phyloP scores from a whole-genome alignment of 1,284 basidiomycete species.

The Pascua sp. region DNA sequence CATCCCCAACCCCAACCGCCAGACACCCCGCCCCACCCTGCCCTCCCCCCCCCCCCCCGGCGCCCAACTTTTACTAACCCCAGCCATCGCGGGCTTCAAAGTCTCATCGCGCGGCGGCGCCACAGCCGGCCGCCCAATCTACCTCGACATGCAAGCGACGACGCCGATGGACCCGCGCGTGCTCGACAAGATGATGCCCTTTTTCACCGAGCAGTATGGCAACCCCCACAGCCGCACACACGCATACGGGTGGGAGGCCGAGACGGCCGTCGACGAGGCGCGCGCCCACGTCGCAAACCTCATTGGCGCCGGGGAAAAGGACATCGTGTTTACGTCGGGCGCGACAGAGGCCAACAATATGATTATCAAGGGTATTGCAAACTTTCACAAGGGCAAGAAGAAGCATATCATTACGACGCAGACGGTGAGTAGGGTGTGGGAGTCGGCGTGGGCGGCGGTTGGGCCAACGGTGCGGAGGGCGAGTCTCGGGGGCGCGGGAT shows the following conservation, averaged over 20 bases:
- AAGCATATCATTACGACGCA: constrained; percentile 87
- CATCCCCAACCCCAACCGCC: too few relatives aligned
- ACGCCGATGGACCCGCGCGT: constrained; percentile 97
- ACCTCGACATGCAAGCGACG: constrained; percentile 94
- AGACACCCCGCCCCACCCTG: too few relatives aligned
- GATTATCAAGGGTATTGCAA: constrained; percentile 94
- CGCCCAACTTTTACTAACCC: too few relatives aligned
- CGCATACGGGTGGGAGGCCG: constrained; percentile 99
- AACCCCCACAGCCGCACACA: constrained; percentile 98
- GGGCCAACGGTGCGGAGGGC: background rate
- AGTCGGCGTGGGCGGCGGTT: background rate
- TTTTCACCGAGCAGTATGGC: constrained; percentile 91
- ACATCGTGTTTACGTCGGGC: constrained; percentile 96
- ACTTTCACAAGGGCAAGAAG: constrained; percentile 87
- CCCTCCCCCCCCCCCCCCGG: too few relatives aligned
- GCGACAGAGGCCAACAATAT: constrained; percentile 99
- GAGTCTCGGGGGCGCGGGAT: background rate
- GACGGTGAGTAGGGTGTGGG: constrained; percentile 60
- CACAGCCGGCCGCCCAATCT: constrained; percentile 73
- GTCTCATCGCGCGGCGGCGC: constrained; percentile 62
- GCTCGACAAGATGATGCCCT: constrained; percentile 95
- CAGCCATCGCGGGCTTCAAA: constrained; percentile 70
- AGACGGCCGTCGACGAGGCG: constrained; percentile 87
- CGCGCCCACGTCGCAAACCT: constrained; percentile 87
- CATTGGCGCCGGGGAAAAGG: constrained; percentile 91